Conservation (phyloP, 2,329 filamentous ascomycete genomes). For the Rhinocladiella mackenziei region DNA sequence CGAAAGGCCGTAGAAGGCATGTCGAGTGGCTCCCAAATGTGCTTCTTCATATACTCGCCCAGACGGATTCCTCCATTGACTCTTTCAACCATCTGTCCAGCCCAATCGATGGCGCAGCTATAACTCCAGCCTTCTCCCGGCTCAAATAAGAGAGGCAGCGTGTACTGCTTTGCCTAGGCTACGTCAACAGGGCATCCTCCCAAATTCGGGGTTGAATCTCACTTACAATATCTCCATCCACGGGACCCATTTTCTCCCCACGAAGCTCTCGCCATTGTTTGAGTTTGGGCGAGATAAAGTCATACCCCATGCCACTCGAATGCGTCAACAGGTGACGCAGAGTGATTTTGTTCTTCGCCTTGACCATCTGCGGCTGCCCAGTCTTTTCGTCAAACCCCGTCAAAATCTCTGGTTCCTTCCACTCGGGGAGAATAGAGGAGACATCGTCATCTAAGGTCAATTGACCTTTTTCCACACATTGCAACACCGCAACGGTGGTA, state of each 20-base stretch:
- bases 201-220: background rate
- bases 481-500: constrained; percentile 51
- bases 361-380: constrained; percentile 32
- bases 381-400: constrained; percentile 41
- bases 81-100: constrained; percentile 46
- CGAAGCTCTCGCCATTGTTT: constrained; percentile 18
- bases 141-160: constrained; percentile 32
- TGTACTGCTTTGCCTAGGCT: constrained; percentile 2
- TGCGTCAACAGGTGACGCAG: constrained; percentile 26
- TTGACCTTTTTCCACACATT: constrained; percentile 52
- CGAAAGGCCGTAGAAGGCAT: constrained; percentile 33
- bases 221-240: constrained; percentile 8
- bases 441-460: constrained; percentile 48
- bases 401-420: constrained; percentile 48
- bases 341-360: constrained; percentile 27
- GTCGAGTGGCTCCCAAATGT: constrained; percentile 46
- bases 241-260: background rate
- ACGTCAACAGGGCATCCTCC: background rate
- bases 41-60: constrained; percentile 43
- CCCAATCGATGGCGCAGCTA: constrained; percentile 51
- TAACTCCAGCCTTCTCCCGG: constrained; percentile 53
- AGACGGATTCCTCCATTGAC: constrained; percentile 42
- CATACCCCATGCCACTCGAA: constrained; percentile 22
- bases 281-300: constrained; percentile 21
- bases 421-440: constrained; percentile 45